These are phyloP conservation scores for Candida orba DNA, from an alignment of 805 yeast species.

Conservation along the genomic window DNA sequence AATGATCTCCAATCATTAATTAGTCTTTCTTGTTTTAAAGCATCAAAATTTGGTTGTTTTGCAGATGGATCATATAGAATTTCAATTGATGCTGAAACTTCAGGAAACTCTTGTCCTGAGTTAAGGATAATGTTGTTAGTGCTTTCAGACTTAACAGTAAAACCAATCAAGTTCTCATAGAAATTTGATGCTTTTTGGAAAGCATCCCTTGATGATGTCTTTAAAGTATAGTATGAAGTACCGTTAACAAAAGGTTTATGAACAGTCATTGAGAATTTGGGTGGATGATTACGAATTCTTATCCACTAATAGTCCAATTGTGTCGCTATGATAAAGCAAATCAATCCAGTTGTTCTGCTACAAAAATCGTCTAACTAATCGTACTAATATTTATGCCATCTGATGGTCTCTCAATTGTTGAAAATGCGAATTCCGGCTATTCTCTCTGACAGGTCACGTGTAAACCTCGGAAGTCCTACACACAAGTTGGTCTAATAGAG, in stretches of 20 bases:
- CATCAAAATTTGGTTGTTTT: slow-evolving; percentile 21
- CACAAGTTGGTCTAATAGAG: no score
- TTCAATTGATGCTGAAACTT: slow-evolving; percentile 23
- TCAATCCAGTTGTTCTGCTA: no score
- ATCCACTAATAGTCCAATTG: no score
- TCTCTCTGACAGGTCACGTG: neutral
- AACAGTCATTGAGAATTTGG: neutral
- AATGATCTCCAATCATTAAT: slow-evolving; percentile 45
- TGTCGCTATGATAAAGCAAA: no score
- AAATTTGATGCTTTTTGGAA: slow-evolving; percentile 45
- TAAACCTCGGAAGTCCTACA: neutral
- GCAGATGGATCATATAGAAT: slow-evolving; percentile 18
- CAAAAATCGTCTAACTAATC: no score
- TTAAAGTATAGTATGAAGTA: slow-evolving; percentile 42
- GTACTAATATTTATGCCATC: neutral
- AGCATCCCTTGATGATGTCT: slow-evolving; percentile 42
- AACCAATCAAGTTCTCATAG: slow-evolving; percentile 42
- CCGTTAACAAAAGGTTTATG: slow-evolving; percentile 44
- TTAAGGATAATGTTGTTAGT: slow-evolving; percentile 21
- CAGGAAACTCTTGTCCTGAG: slow-evolving; percentile 24
- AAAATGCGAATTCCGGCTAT: neutral
- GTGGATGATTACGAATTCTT: neutral
- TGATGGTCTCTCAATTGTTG: neutral
- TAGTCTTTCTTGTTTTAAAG: slow-evolving; percentile 22
- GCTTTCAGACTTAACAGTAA: slow-evolving; percentile 23